Percentiles rank a stretch among this genome's conserved stretches.
These are phyloP conservation scores for Cercophora scortea DNA, from an alignment of 495 filamentous ascomycete genomes.

Conservation along the genomic window DNA sequence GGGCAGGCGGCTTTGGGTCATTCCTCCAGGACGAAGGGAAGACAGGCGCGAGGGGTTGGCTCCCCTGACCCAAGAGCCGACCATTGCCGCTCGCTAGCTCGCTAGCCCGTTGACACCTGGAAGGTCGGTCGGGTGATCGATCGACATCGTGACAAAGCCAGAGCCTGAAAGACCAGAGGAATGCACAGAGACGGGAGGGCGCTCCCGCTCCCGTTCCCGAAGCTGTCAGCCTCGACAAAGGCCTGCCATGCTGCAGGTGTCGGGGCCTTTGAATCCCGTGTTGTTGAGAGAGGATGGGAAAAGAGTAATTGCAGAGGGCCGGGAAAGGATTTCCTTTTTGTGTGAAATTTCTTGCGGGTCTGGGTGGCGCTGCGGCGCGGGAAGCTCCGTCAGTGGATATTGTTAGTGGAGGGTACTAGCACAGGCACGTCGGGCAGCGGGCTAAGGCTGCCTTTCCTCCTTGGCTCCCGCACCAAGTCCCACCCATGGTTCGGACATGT, in stretches of 20 bases:
- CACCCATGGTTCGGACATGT: too few species aligned
- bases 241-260: background rate
- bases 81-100: slow-evolving; percentile 24
- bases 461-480: too few species aligned
- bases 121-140: background rate
- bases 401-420: too few species aligned
- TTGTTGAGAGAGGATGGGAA: background rate
- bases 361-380: background rate
- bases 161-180: background rate
- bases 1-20: too few species aligned
- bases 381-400: background rate
- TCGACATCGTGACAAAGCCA: too few species aligned
- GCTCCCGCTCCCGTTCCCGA: background rate
- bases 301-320: background rate
- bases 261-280: background rate
- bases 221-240: background rate
- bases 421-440: too few species aligned
- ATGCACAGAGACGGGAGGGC: background rate
- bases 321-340: background rate
- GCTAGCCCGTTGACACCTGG: background rate
- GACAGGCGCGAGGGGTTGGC: background rate
- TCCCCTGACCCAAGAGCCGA: slow-evolving; percentile 18
- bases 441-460: too few species aligned
- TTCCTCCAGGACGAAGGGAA: background rate
- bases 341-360: background rate